Base-by-base conservation (phyloP, 768 basidiomycete genomes). In the Dacryopinax spathularia region DNA sequence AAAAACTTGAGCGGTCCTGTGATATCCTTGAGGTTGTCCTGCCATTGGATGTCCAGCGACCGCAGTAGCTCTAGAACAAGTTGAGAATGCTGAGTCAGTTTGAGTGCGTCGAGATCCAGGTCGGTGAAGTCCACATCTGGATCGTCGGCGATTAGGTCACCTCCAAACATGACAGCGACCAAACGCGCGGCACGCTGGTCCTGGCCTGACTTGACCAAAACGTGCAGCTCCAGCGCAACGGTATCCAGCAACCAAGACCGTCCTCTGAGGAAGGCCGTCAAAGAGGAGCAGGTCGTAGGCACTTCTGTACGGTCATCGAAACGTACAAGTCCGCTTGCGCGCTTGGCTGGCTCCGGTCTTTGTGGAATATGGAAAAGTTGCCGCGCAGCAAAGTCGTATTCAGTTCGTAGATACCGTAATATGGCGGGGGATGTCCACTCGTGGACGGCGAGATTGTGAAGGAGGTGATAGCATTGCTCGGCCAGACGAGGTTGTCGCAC, bases 371-470 rank as follows among this genome's bases (percentile, higher is more conserved):
- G 82, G 5, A 84, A 81, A n/a, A 95, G 80, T 70, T 96, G 93
- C 1, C 88, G 82, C 2, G 84, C 83, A 69, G 93, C 92, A 76
- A 93, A 97, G 69, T 93, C 86, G 72, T 95, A 89, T 9, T 86
- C 79, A 1, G 89, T 90, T 34, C 89, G 85, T 34, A 96, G 80
- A 70, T 95, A 96, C 0, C 91, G 84, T 74, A 89, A 86, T 3
- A 84, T 85, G 63, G 85, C 84, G 34, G 86, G 84, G 0, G 89
- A 89, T 0, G 93, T 95, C 37, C 82, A 79, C 9, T 87, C 81
- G 69, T 97, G 91, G n/a, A 85, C 80, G 74, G 90, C 95, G 0
- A 98, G 81, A 65, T 95, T 88, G 71, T 89, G 81, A 20, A 97
- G 75, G 60, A 96, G 80, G 34, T 82, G 82, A 70, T 94, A 93